Evolutionary conservation across 2,329 filamentous ascomycete genomes (phyloP), one percentile per base, ranked within the genome.

Genomic region (Cladosporium sphaerospermum): DNA sequence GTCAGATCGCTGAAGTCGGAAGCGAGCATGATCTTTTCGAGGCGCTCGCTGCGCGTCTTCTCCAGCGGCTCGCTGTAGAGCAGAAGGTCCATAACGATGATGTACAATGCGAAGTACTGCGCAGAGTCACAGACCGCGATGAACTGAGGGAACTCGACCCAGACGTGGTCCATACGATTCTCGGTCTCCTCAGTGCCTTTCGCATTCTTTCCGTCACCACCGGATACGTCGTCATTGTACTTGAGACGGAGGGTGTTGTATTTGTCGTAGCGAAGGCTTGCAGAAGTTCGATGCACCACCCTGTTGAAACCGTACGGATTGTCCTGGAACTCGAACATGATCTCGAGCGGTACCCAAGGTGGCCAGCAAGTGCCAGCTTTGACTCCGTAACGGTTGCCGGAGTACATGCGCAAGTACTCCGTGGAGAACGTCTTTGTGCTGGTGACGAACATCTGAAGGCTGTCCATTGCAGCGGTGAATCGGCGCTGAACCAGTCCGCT

Each of bases 21-120:
- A 1, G 92, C 93, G 45, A 99, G 82, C 84, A 99, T 96, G 62
- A 99, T 99, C 78, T 96, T 97, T 70, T 99, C 93, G 13, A 99
- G 76, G 34, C 89, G 84, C 72, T 99, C 95, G 63, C 80, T 96
- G 54, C 95, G 83, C n/a, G 92, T 95, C 78, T 99, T 99, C 71
- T 99, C 93, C 44, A 95, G 74, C 2, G 93, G 93, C 69, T 99
- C 93, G 65, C 83, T 96, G 73, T 97, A 99, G 69, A 99, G 84
- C 48, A 99, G 78, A 40, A 99, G 79, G 71, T 99, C 93, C 58
- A 97, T 78, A 3, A 96, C 92, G 61, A 99, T 99, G 70, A 99
- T 89, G 66, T 99, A 99, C 77, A 99, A 85, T 4, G 93, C 88
- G 67, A 95, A 99, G 73, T 99, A 99, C 71, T 99, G 92, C 37